Evolutionary conservation across 2,329 filamentous ascomycete genomes (phyloP).

Genomic region (Didymella arachidicola): DNA sequence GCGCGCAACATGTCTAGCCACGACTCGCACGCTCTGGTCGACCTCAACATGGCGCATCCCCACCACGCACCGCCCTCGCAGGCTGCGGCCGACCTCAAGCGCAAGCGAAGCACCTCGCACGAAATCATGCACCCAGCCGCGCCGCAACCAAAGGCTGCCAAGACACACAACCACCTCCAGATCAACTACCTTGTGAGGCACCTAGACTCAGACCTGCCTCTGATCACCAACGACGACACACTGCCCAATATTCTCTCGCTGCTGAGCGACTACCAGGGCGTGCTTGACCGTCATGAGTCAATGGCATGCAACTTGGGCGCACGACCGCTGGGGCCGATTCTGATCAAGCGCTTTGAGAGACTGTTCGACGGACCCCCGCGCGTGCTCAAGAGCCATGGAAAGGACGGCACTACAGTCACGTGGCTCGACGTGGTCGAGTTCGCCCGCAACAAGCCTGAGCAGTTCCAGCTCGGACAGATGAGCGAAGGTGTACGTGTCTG

Average conservation of each 20-base stretch:
- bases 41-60: slow-evolving; percentile 35
- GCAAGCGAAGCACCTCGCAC: slow-evolving; percentile 56
- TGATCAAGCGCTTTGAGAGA: slow-evolving; percentile 85
- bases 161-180: slow-evolving; percentile 67
- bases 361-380: slow-evolving; percentile 83
- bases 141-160: slow-evolving; percentile 60
- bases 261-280: slow-evolving; percentile 82
- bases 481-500: slow-evolving; percentile 75
- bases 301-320: slow-evolving; percentile 85
- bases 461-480: slow-evolving; percentile 75
- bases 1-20: slow-evolving; percentile 36
- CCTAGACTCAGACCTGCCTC: slow-evolving; percentile 67
- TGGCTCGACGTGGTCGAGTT: slow-evolving; percentile 90
- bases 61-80: slow-evolving; percentile 30
- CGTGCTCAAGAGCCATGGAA: slow-evolving; percentile 68
- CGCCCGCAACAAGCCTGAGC: slow-evolving; percentile 78
- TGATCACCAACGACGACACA: slow-evolving; percentile 71
- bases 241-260: slow-evolving; percentile 76
- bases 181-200: slow-evolving; percentile 74
- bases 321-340: slow-evolving; percentile 79
- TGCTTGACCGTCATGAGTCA: slow-evolving; percentile 84
- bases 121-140: slow-evolving; percentile 44
- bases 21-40: slow-evolving; percentile 28
- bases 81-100: slow-evolving; percentile 51
- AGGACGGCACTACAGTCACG: slow-evolving; percentile 68